phyloP scores from a whole-genome alignment of 495 filamentous ascomycete species.

The Lepidopterella palustris region DNA sequence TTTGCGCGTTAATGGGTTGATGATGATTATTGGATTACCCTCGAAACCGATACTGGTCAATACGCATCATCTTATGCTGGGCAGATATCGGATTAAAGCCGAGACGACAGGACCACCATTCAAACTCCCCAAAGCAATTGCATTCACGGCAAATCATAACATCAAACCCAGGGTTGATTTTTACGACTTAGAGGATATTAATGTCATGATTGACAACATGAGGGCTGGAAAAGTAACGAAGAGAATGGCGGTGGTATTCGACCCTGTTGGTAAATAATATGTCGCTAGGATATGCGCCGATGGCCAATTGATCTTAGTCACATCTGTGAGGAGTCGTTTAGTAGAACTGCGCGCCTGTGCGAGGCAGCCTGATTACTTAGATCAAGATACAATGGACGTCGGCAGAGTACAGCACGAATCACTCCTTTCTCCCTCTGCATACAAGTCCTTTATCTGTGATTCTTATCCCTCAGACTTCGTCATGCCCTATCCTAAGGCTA shows the following conservation, averaged over 20 bases:
- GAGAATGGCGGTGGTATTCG: slow-evolving; percentile 29
- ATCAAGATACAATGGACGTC: no score
- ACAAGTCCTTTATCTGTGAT: no score
- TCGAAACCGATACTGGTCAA: slow-evolving; percentile 31
- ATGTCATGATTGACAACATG: slow-evolving; percentile 33
- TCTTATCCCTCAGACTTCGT: no score
- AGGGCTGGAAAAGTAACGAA: slow-evolving; percentile 29
- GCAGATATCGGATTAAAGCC: slow-evolving; percentile 31
- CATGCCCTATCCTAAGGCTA: no score
- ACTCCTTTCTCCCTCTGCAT: no score
- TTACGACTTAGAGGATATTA: slow-evolving; percentile 34
- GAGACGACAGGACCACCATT: slow-evolving; percentile 37
- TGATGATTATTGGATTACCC: slow-evolving; percentile 42
- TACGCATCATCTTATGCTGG: slow-evolving; percentile 28
- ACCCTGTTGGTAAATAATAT: no score
- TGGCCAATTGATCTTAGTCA: no score
- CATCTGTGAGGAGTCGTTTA: no score
- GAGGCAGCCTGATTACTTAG: no score
- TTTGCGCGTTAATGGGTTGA: slow-evolving; percentile 30
- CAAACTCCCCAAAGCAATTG: slow-evolving; percentile 36
- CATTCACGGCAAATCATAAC: slow-evolving; percentile 38
- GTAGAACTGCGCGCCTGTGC: no score
- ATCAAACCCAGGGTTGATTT: slow-evolving; percentile 36
- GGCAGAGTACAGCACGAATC: no score
- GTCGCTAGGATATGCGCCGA: no score